These are phyloP conservation scores for Fusarium redolens DNA, from an alignment of 2,329 filamentous ascomycete genomes.

Conservation along the genomic window DNA sequence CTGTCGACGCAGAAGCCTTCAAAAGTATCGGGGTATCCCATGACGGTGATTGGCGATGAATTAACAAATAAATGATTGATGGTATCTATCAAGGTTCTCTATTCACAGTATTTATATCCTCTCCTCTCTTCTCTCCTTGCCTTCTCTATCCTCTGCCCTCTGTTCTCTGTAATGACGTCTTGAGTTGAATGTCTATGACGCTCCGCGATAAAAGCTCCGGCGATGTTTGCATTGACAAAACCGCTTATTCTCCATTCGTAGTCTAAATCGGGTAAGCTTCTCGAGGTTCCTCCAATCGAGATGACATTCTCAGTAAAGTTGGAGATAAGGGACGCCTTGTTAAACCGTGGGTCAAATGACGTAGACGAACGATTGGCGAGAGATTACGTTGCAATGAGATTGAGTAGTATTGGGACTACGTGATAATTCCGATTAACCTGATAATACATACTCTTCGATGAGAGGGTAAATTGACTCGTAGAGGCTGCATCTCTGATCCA, in stretches of 20 bases:
- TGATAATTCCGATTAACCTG: neutral
- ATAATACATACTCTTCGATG: conserved; percentile 24
- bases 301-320: conserved; percentile 12
- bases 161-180: conserved; percentile 19
- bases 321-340: conserved; percentile 1
- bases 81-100: conserved; percentile 25
- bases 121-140: neutral
- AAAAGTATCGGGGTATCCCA: conserved; percentile 60
- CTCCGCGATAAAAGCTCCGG: neutral
- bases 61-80: neutral
- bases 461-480: conserved; percentile 32
- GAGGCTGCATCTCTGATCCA: conserved; percentile 38
- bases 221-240: neutral
- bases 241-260: neutral
- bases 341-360: conserved; percentile 25
- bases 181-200: conserved; percentile 25
- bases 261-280: conserved; percentile 14
- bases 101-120: conserved; percentile 18
- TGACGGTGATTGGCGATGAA: conserved; percentile 15
- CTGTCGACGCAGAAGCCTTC: conserved; percentile 57
- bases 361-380: conserved; percentile 12
- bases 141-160: too few relatives aligned
- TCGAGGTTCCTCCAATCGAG: conserved; percentile 5
- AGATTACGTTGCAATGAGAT: neutral
- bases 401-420: neutral